A percentile compares a stretch with the other conserved stretches of the same genome.
phyloP scores from a whole-genome alignment of 805 yeast genomes.

The Metschnikowia sp. region DNA sequence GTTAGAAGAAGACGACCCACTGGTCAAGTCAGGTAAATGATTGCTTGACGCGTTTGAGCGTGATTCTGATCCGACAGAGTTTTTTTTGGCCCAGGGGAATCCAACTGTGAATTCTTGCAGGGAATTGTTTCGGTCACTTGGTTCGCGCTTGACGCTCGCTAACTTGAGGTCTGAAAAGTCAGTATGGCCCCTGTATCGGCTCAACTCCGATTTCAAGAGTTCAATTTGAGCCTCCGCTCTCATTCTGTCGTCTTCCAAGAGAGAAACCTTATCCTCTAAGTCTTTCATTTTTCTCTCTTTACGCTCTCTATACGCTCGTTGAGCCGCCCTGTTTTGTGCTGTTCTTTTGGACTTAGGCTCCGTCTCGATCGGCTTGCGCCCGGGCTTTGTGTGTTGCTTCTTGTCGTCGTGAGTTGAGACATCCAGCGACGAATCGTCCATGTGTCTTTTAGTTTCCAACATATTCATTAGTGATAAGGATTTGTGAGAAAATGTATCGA shows the following conservation, averaged over 20 bases:
- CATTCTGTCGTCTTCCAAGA: constrained; percentile 68
- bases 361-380: constrained; percentile 73
- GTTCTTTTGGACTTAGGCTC: constrained; percentile 88
- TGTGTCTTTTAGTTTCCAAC: constrained; percentile 32
- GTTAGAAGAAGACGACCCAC: constrained; percentile 34
- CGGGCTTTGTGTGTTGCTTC: constrained; percentile 55
- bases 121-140: neutral
- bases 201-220: constrained; percentile 66
- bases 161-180: constrained; percentile 27
- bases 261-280: constrained; percentile 71
- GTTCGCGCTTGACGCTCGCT: constrained; percentile 1
- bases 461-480: constrained; percentile 12
- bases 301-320: constrained; percentile 92
- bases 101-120: constrained; percentile 35
- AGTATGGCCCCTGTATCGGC: constrained; percentile 47
- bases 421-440: constrained; percentile 21
- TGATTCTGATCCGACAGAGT: constrained; percentile 9
- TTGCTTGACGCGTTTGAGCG: constrained; percentile 7
- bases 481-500: neutral
- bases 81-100: constrained; percentile 47
- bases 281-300: constrained; percentile 86
- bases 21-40: constrained; percentile 34
- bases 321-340: constrained; percentile 98
- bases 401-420: constrained; percentile 31
- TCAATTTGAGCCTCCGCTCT: constrained; percentile 72